These are phyloP conservation scores for Candida silvatica DNA, from an alignment of 805 yeast genomes.

Conservation along the genomic window DNA sequence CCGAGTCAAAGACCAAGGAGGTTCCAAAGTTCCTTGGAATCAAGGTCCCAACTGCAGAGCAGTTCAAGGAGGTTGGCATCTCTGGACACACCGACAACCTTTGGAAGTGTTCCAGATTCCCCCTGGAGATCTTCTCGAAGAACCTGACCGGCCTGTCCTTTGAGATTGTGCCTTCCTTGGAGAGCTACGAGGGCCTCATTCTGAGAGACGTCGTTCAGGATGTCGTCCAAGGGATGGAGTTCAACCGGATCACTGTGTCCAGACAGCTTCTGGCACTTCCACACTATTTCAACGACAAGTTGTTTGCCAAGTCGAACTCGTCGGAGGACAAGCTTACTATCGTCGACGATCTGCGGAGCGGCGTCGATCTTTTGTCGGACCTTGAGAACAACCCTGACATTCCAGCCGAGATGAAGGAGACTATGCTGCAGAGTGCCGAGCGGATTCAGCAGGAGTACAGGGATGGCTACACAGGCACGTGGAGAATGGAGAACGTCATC, in stretches of 20 bases:
- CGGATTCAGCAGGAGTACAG: conserved; percentile 31
- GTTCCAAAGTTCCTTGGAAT: conserved; percentile 16
- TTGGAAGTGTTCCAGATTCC: conserved; percentile 57
- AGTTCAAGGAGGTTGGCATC: conserved; percentile 24
- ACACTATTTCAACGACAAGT: conserved; percentile 54
- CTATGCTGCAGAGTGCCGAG: conserved; percentile 24
- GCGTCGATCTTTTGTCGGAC: conserved; percentile 27
- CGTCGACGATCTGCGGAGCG: conserved; percentile 28
- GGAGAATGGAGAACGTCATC: conserved; percentile 87
- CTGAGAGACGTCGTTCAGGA: conserved; percentile 73
- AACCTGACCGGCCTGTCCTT: conserved; percentile 34
- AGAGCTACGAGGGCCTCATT: conserved; percentile 46
- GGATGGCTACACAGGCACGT: conserved; percentile 45
- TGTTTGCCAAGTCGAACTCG: conserved; percentile 68
- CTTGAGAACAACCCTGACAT: conserved; percentile 20
- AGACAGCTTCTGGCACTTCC: conserved; percentile 73
- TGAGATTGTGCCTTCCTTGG: conserved; percentile 56
- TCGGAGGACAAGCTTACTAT: conserved; percentile 60
- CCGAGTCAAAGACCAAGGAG: conserved; percentile 3
- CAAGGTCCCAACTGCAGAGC: conserved; percentile 27
- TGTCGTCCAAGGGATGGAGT: conserved; percentile 70
- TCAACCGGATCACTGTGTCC: conserved; percentile 81
- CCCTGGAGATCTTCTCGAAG: conserved; percentile 52
- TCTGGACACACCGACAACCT: conserved; percentile 50
- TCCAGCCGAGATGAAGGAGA: conserved; percentile 16